Conservation (phyloP, 306 rosid species). For the Lupinus albus region DNA sequence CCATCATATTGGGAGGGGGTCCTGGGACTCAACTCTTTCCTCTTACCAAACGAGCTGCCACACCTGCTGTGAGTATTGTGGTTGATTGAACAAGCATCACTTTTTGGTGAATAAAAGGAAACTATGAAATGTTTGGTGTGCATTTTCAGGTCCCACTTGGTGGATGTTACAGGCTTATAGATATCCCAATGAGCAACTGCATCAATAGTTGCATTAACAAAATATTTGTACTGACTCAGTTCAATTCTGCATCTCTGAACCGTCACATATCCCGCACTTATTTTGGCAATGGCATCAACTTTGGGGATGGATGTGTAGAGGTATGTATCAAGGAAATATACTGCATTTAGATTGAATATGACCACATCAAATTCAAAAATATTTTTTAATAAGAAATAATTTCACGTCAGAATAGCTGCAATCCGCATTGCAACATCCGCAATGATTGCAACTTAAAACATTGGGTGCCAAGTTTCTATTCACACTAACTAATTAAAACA, state of each 20-base stretch:
- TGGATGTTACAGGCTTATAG: slow-evolving; percentile 91
- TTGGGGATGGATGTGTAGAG: slow-evolving; percentile 97
- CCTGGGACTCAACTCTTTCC: slow-evolving; percentile 84
- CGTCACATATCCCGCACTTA: slow-evolving; percentile 93
- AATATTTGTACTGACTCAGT: slow-evolving; percentile 82
- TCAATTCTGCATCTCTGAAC: slow-evolving; percentile 84
- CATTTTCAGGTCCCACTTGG: slow-evolving; percentile 87
- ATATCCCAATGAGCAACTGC: slow-evolving; percentile 95
- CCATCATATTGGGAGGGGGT: slow-evolving; percentile 88
- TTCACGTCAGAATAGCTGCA: too few relatives aligned
- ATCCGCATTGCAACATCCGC: too few relatives aligned
- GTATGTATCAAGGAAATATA: slow-evolving; percentile 48
- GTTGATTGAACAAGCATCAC: neutral
- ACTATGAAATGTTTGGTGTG: slow-evolving; percentile 8
- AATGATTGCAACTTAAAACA: too few relatives aligned
- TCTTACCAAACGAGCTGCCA: slow-evolving; percentile 76
- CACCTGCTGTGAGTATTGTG: slow-evolving; percentile 59
- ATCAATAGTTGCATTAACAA: slow-evolving; percentile 86
- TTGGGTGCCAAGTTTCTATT: slow-evolving; percentile 3
- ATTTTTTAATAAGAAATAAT: too few relatives aligned
- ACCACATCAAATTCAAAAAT: too few relatives aligned
- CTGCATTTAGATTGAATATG: too few relatives aligned
- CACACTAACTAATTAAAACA: slow-evolving; percentile 4
- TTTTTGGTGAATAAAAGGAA: slow-evolving; percentile 10
- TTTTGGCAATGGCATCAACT: slow-evolving; percentile 81